Conservation (phyloP, 1,139 yeast genomes). For the Saccharomyces pastorianus region DNA sequence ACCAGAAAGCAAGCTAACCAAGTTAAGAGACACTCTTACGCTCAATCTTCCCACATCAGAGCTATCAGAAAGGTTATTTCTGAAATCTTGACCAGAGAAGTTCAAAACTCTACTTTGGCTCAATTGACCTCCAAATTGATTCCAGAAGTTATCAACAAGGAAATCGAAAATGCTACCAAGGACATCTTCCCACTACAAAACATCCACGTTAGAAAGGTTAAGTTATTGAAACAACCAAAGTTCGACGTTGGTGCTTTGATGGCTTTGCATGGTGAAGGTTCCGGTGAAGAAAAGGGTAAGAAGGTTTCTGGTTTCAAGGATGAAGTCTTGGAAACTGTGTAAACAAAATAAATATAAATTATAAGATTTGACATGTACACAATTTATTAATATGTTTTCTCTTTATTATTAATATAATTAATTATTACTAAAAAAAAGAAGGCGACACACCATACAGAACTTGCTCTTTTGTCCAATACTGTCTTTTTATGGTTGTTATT, state of each 20-base stretch:
- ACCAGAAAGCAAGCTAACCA: constrained; percentile 87
- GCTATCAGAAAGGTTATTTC: constrained; percentile 65
- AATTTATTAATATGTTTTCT: constrained; percentile 5
- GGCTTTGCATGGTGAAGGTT: constrained; percentile 86
- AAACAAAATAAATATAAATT: constrained; percentile 28
- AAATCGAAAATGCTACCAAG: constrained; percentile 79
- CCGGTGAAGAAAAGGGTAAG: constrained; percentile 81
- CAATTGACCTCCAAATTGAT: constrained; percentile 83
- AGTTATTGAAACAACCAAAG: constrained; percentile 85
- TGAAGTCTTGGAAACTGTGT: constrained; percentile 79
- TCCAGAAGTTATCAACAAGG: constrained; percentile 88
- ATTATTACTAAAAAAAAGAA: neutral
- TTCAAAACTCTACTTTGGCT: constrained; percentile 73
- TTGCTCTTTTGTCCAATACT: neutral
- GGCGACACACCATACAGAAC: neutral
- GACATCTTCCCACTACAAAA: constrained; percentile 83
- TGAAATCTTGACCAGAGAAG: constrained; percentile 82
- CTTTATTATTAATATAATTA: neutral
- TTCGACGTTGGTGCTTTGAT: constrained; percentile 82
- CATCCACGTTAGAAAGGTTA: constrained; percentile 87
- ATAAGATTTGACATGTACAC: constrained; percentile 2
- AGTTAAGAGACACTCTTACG: constrained; percentile 84
- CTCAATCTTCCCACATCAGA: constrained; percentile 85
- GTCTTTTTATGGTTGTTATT: neutral
- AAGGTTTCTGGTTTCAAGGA: constrained; percentile 86